Evolutionary conservation across 1,284 basidiomycete species (phyloP).

Genomic region (Cryptococcus amylolentus): DNA sequence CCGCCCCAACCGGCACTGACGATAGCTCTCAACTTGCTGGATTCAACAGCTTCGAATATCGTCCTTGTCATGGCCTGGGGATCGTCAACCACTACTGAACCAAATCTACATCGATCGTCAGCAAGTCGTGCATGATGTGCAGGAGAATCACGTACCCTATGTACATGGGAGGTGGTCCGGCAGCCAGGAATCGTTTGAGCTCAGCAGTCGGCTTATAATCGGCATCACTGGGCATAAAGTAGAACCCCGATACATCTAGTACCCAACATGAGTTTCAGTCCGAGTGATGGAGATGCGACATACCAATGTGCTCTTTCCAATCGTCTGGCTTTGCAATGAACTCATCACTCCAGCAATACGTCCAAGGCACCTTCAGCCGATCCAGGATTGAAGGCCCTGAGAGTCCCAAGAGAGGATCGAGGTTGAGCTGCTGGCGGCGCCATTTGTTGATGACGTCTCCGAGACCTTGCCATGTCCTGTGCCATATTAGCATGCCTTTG

Average conservation of each 20-base stretch:
- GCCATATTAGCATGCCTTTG: neutral
- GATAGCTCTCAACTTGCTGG: constrained; percentile 58
- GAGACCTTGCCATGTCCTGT: constrained; percentile 48
- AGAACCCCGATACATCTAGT: constrained; percentile 63
- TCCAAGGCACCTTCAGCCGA: constrained; percentile 62
- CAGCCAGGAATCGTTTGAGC: constrained; percentile 54
- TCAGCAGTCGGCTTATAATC: constrained; percentile 55
- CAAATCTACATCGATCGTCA: constrained; percentile 53
- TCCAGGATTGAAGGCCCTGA: constrained; percentile 59
- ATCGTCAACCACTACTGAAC: constrained; percentile 63
- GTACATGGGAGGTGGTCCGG: constrained; percentile 60
- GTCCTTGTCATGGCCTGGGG: constrained; percentile 57
- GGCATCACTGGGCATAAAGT: constrained; percentile 58
- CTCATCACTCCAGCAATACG: constrained; percentile 65
- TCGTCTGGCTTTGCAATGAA: constrained; percentile 63
- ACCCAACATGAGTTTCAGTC: constrained; percentile 1
- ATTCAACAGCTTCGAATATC: constrained; percentile 58
- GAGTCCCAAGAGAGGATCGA: constrained; percentile 54
- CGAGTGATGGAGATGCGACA: constrained; percentile 13
- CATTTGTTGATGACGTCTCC: constrained; percentile 63
- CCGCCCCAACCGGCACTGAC: constrained; percentile 65
- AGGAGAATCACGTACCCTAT: constrained; percentile 53
- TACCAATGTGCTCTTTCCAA: constrained; percentile 62
- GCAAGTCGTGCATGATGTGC: neutral
- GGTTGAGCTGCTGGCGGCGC: constrained; percentile 55